Conservation (phyloP, 1,139 yeast species). For the Taphrina sp. region DNA sequence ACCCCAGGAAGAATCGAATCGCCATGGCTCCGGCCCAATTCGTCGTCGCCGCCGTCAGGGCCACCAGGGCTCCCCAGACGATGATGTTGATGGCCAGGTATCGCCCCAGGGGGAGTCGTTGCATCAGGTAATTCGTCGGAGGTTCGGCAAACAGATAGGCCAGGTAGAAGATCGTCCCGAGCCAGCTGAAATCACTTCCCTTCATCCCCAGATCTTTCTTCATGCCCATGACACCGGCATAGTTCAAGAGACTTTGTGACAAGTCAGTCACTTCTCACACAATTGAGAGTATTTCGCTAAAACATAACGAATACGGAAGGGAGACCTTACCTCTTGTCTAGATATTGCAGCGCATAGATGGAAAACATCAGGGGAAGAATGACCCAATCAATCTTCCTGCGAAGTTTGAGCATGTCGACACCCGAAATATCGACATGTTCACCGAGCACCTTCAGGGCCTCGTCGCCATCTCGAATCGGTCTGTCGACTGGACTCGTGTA, state of each 20-base stretch:
- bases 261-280: slow-evolving; percentile 57
- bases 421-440: too few species aligned
- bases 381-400: slow-evolving; percentile 38
- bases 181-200: slow-evolving; percentile 4
- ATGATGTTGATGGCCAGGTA: slow-evolving; percentile 50
- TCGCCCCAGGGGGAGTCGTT: slow-evolving; percentile 55
- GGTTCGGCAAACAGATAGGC: slow-evolving; percentile 3
- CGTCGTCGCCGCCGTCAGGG: slow-evolving; percentile 51
- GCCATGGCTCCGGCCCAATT: slow-evolving; percentile 49
- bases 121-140: slow-evolving; percentile 51
- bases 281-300: too few species aligned
- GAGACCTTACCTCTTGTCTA: too few species aligned
- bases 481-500: too few species aligned
- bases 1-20: slow-evolving; percentile 55
- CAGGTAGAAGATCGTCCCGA: slow-evolving; percentile 8
- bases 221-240: slow-evolving; percentile 56
- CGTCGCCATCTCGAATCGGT: too few species aligned
- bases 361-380: slow-evolving; percentile 38
- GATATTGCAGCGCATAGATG: slow-evolving; percentile 38
- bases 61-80: slow-evolving; percentile 53
- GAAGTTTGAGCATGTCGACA: too few species aligned
- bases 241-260: slow-evolving; percentile 50
- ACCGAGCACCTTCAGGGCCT: too few species aligned
- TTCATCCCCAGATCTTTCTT: slow-evolving; percentile 44
- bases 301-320: too few species aligned